These are phyloP conservation scores for Aspergillus ruber DNA, from an alignment of 2,329 filamentous ascomycete species.

Conservation along the genomic window DNA sequence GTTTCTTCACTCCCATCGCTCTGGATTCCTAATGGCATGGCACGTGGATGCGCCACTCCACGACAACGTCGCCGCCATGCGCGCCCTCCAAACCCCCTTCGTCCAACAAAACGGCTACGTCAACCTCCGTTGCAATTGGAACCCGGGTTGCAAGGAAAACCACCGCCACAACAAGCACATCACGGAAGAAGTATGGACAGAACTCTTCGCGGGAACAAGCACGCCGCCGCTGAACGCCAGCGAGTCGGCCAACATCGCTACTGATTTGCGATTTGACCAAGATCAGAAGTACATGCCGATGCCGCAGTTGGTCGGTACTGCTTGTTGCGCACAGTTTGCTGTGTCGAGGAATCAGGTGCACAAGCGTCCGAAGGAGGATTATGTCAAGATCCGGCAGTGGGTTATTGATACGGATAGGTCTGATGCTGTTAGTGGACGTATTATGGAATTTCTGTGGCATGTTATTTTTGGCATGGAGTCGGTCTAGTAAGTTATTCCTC, in stretches of 20 bases:
- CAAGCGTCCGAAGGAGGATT: conserved; percentile 46
- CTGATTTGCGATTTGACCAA: conserved; percentile 1
- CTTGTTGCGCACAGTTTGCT: conserved; percentile 63
- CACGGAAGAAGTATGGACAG: conserved; percentile 30
- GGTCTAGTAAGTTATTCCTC: conserved; percentile 29
- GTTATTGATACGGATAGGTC: conserved; percentile 49
- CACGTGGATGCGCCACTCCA: conserved; percentile 53
- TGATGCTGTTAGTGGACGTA: conserved; percentile 52
- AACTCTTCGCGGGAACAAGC: conserved; percentile 35
- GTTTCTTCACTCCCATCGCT: conserved; percentile 54
- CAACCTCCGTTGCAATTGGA: conserved; percentile 56
- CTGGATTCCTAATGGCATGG: conserved; percentile 43
- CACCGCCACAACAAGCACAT: conserved; percentile 32
- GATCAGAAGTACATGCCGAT: conserved; percentile 31
- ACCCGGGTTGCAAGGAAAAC: conserved; percentile 45
- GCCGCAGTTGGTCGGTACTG: conserved; percentile 47
- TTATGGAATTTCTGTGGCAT: conserved; percentile 63
- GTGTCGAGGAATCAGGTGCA: conserved; percentile 50
- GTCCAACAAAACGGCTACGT: conserved; percentile 52
- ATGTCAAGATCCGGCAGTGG: conserved; percentile 55
- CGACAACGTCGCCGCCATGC: conserved; percentile 49
- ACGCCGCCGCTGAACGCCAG: conserved; percentile 27
- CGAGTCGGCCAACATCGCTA: conserved; percentile 2
- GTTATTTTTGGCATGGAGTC: conserved; percentile 43
- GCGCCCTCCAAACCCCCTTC: conserved; percentile 43